Conservation (phyloP, 2,329 filamentous ascomycete species). For the Arthrinium phaeospermum region DNA sequence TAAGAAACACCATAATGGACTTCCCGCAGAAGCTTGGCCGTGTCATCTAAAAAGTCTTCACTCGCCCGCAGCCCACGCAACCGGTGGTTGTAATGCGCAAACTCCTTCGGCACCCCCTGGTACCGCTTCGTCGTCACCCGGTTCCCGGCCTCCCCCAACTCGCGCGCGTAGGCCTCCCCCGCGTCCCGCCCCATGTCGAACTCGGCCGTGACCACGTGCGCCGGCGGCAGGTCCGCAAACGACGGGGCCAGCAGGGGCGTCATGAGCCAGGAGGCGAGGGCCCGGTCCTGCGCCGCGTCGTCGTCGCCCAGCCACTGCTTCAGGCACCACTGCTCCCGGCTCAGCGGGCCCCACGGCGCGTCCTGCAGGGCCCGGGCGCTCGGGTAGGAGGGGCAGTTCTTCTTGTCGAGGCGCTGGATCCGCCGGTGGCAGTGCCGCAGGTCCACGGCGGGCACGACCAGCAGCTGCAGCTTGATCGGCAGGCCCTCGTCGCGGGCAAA, state of each 20-base stretch:
- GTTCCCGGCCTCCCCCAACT: conserved; percentile 33
- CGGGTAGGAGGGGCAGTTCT: conserved; percentile 31
- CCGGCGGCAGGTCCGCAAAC: conserved; percentile 35
- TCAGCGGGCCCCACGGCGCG: conserved; percentile 37
- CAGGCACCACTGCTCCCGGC: conserved; percentile 40
- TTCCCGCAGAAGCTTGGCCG: conserved; percentile 11
- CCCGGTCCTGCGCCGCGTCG: neutral
- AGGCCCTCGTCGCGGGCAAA: conserved; percentile 40
- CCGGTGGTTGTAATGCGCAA: conserved; percentile 38
- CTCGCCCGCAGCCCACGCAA: conserved; percentile 33
- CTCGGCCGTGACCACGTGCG: conserved; percentile 42
- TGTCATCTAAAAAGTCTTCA: conserved; percentile 37
- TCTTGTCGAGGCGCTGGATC: conserved; percentile 23
- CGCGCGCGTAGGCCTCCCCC: conserved; percentile 35
- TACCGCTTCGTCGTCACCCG: conserved; percentile 36
- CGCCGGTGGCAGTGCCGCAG: conserved; percentile 38
- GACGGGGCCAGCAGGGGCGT: conserved; percentile 35
- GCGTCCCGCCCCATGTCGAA: conserved; percentile 44
- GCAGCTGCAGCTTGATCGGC: conserved; percentile 38
- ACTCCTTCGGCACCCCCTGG: conserved; percentile 37
- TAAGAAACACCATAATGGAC: neutral
- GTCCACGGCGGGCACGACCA: conserved; percentile 41
- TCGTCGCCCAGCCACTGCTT: conserved; percentile 39
- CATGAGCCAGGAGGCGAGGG: conserved; percentile 20
- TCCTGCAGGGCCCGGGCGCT: conserved; percentile 34